A percentile compares a stretch with the other conserved stretches of the same genome.
These are phyloP conservation scores for Plantago ovata DNA, from an alignment of 257 asterid genomes.

Conservation along the genomic window DNA sequence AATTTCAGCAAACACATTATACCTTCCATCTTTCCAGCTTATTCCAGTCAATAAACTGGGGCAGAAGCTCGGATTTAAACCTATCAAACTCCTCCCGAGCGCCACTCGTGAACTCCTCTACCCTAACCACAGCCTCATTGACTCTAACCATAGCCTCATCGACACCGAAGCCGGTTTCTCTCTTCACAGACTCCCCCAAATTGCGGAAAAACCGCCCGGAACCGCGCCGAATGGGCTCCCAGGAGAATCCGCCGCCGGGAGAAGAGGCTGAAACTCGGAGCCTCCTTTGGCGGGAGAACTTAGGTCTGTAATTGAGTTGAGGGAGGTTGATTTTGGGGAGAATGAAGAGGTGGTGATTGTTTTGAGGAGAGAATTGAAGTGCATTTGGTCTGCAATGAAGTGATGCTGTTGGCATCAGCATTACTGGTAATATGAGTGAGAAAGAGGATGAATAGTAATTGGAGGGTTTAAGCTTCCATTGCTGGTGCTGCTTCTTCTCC, in stretches of 20 bases:
- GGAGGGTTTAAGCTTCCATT: no score
- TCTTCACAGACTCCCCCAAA: conserved; percentile 66
- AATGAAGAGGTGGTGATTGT: conserved; percentile 19
- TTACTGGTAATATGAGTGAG: no score
- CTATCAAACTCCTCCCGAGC: conserved; percentile 35
- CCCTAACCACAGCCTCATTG: conserved; percentile 34
- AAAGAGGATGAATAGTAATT: no score
- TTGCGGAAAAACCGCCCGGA: conserved; percentile 54
- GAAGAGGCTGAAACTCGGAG: conserved; percentile 52
- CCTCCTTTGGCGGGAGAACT: conserved; percentile 46
- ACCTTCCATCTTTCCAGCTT: conserved; percentile 95
- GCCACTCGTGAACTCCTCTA: conserved; percentile 24
- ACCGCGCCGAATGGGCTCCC: conserved; percentile 65
- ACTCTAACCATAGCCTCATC: conserved; percentile 35
- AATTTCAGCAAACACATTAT: conserved; percentile 7
- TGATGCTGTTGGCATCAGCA: conserved; percentile 27
- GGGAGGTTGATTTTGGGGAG: conserved; percentile 25
- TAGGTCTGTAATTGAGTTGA: conserved; percentile 26
- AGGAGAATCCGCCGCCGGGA: conserved; percentile 61
- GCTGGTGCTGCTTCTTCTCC: no score
- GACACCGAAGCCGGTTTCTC: conserved; percentile 63
- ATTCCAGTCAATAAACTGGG: conserved; percentile 74
- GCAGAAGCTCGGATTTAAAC: conserved; percentile 49
- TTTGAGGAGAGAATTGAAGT: conserved; percentile 19
- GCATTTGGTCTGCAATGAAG: conserved; percentile 31